Evolutionary conservation across 306 rosid genomes (phyloP), one percentile per base, ranked within the genome.

Genomic region (Cucurbita maxima): DNA sequence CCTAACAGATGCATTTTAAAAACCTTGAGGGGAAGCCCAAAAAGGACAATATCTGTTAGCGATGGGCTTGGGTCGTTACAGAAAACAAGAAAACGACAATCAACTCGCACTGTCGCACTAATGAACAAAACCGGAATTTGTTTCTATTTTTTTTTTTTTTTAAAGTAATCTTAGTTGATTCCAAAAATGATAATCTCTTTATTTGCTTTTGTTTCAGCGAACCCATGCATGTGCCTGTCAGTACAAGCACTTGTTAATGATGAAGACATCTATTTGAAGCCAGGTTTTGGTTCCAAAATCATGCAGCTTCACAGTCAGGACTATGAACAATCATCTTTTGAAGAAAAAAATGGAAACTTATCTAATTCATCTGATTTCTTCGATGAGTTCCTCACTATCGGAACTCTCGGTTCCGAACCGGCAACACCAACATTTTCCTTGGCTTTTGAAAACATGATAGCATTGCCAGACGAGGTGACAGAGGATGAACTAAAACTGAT

Each of bases 311-410:
- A 53, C 63, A 70, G 76, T 41, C 87, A 83, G 79, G 82, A 86
- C 79, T 76, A 68, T 76, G 84, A 77, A 69, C 53, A 58, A 68
- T 57, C 61, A 55, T 79, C 78, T 76, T 71, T 79, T 72, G 85
- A 76, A 53, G 53, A 25, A 58, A 77, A 69, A 74, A 84, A 62
- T 57, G 88, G 82, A 63, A 86, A 87, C 76, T 72, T 82, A 70
- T 82, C 83, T 48, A 71, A 55, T 45, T 73, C 79, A 85, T 76
- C 90, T 20, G 95, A 88, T 62, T 81, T 87, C 76, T 94, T 94
- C 81, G 84, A 83, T 75, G 97, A 97, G 53, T 94, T 94, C 81
- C 92, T 90, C 75, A 89, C 92, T 40, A 89, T 94, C 78, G 98
- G 98, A 82, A 94, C 99, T 54, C 87, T 94, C 41, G 96, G 96